These are phyloP conservation scores for Chytriomyces confervae DNA, from an alignment of 192 early-diverging fungal species.

Conservation along the genomic window DNA sequence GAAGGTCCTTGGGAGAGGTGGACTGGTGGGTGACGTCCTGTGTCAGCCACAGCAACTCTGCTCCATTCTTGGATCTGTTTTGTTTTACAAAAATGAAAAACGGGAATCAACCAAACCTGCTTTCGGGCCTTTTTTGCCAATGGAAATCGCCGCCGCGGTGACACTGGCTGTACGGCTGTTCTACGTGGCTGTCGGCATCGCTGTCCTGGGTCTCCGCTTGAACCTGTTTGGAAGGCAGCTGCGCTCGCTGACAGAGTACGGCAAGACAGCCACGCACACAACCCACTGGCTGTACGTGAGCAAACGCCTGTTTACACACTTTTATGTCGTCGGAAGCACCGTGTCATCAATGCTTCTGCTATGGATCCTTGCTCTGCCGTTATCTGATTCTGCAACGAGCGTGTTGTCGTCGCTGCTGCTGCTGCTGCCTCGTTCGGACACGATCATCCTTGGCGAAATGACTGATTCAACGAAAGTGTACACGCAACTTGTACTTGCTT, in stretches of 20 bases:
- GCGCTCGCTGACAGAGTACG: background rate
- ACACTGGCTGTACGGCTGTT: slow-evolving; percentile 2
- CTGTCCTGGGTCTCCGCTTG: background rate
- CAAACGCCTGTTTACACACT: slow-evolving; percentile 6
- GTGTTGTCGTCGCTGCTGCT: background rate
- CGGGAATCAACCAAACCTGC: background rate
- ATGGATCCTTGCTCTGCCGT: background rate
- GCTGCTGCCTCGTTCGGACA: background rate
- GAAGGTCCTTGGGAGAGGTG: too few relatives aligned
- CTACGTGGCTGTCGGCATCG: background rate
- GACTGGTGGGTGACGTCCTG: background rate
- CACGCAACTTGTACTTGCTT: slow-evolving; percentile 25
- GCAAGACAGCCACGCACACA: background rate
- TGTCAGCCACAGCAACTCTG: background rate
- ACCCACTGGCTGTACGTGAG: background rate
- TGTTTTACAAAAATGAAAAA: slow-evolving; percentile 3
- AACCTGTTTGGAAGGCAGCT: background rate
- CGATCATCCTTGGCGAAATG: background rate
- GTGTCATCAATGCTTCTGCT: background rate
- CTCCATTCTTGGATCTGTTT: slow-evolving; percentile 15
- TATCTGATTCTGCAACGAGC: background rate
- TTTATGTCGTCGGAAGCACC: background rate
- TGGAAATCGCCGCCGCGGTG: background rate
- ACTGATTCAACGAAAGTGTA: background rate
- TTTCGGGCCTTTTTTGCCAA: background rate